Evolutionary conservation across 2,329 filamentous ascomycete species (phyloP).

Genomic region (Fusarium annulatum): DNA sequence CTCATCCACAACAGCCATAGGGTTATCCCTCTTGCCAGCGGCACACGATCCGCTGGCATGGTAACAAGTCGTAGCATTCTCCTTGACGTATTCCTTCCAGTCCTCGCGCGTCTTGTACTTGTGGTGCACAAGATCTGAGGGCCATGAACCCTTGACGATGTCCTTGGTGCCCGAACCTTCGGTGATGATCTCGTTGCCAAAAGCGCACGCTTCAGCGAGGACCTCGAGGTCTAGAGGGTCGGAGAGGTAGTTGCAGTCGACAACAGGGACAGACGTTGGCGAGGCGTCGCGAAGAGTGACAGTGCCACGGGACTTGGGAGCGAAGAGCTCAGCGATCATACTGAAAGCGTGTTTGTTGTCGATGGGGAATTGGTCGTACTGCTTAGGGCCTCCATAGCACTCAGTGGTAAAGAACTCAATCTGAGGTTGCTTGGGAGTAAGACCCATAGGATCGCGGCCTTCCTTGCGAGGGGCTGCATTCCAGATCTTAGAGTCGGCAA

Average conservation of each 20-base stretch:
- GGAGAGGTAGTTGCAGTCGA: constrained; percentile 68
- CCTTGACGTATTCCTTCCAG: constrained; percentile 67
- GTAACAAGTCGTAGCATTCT: constrained; percentile 68
- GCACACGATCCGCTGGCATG: constrained; percentile 47
- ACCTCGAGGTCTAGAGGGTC: constrained; percentile 69
- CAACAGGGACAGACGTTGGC: constrained; percentile 62
- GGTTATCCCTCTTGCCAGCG: constrained; percentile 56
- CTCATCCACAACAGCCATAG: constrained; percentile 64
- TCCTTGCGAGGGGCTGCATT: constrained; percentile 57
- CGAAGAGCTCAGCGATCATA: constrained; percentile 68
- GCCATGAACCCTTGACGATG: constrained; percentile 71
- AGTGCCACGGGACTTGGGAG: constrained; percentile 65
- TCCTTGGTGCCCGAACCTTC: constrained; percentile 67
- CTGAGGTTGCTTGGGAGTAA: constrained; percentile 67
- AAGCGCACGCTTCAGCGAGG: constrained; percentile 67
- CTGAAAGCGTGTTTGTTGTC: constrained; percentile 67
- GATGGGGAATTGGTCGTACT: constrained; percentile 64
- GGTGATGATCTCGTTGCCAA: constrained; percentile 70
- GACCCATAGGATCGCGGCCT: constrained; percentile 72
- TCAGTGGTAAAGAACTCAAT: constrained; percentile 72
- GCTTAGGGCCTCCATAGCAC: constrained; percentile 69
- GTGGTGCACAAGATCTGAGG: constrained; percentile 62
- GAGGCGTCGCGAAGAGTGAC: constrained; percentile 63
- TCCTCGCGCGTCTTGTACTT: constrained; percentile 60
- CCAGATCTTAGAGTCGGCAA: constrained; percentile 67